Evolutionary conservation across 345 rosid species (phyloP).

Genomic region (Turritis glabra): DNA sequence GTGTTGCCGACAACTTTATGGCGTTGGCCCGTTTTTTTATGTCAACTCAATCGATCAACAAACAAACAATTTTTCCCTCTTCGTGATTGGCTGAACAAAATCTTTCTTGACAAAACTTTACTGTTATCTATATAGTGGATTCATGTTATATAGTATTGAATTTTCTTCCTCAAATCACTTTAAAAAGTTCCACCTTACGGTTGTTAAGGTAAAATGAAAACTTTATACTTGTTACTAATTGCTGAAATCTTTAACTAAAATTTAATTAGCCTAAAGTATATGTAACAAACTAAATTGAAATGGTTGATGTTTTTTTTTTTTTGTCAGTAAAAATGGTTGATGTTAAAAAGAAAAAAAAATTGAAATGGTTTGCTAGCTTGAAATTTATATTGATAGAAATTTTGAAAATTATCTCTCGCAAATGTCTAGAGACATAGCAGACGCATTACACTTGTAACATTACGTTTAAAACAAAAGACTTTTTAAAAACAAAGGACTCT

Average conservation of each 20-base stretch:
- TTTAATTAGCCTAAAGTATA: not conserved
- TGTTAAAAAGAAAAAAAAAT: not conserved
- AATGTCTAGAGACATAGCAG: constrained; percentile 33
- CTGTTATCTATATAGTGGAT: not conserved
- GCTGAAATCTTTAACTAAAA: not conserved
- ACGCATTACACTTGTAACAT: constrained; percentile 19
- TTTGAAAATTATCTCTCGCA: constrained; percentile 27
- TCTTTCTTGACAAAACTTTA: not conserved
- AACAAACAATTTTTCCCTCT: not conserved
- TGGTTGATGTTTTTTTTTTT: not conserved
- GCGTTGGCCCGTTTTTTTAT: not conserved
- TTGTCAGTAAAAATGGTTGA: too few relatives aligned
- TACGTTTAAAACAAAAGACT: not conserved
- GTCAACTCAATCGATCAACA: constrained; percentile 13
- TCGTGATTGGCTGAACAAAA: constrained; percentile 4
- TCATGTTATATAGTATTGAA: not conserved
- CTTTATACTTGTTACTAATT: not conserved
- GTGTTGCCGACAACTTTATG: constrained; percentile 25
- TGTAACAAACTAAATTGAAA: not conserved
- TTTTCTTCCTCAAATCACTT: constrained; percentile 9
- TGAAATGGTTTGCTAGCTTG: not conserved
- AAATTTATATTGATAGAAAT: not conserved
- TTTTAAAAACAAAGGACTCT: not conserved
- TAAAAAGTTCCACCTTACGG: not conserved
- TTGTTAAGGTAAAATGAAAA: not conserved